Evolutionary conservation across 2,329 filamentous ascomycete genomes (phyloP), one percentile per base, ranked within the genome.

Genomic region (Phyllosticta citriasiana): DNA sequence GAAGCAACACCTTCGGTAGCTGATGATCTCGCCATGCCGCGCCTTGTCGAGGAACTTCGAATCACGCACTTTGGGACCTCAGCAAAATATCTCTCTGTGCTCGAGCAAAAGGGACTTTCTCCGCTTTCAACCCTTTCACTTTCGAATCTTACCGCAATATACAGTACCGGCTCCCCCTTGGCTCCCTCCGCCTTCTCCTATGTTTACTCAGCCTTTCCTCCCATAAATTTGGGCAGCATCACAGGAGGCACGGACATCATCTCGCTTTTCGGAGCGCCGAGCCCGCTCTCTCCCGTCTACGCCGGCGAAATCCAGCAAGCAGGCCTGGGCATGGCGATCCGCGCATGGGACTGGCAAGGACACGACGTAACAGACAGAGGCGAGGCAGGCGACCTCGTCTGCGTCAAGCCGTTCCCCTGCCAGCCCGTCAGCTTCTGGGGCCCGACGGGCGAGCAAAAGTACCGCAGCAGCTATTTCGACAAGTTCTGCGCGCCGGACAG

Each of bases 161-260:
- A 97, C 78, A 96, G 90, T 22, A 97, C 93, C 1, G 94, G 92
- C 33, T 95, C 91, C 0, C 92, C 93, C 2, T 79, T 99, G 1
- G 91, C 93, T 0, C 93, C 94, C 0, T 96, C 91, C 1, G 97
- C 94, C 1, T 97, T 97, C 74, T 80, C 84, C 62, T 97, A 95
- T 70, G 86, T 97, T 59, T 97, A 97, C 76, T 77, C 82, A 26
- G 88, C 88, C 1, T 95, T 97, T 70, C 91, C 91, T 1, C 70
- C 82, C 0, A 80, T 97, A 66, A 93, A 97, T 73, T 84, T 97
- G 7, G 91, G 87, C 56, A 95, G 89, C 61, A 97, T 99, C 69
- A 97, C 93, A 0, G 94, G 94, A 47, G 94, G 93, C 57, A 97
- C 93, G 2, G 94, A 99, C 72, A 97, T 97, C 68, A 90, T 97